Evolutionary conservation across 208 protist species (phyloP).

Genomic region (Porcisia deanei): DNA sequence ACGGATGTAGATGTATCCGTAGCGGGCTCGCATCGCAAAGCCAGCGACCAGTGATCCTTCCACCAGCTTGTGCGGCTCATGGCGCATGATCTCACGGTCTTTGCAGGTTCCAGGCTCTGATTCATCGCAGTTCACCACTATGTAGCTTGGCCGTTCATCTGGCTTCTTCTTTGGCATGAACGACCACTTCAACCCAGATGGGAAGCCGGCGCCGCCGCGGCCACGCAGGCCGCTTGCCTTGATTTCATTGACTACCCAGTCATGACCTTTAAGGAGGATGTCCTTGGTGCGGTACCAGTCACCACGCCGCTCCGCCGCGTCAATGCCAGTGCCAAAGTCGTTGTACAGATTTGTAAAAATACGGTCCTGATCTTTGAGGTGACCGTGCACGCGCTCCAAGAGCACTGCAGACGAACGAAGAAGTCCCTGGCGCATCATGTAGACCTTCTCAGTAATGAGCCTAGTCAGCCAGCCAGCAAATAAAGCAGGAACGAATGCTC

Average conservation of each 20-base stretch:
- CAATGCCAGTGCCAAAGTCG: conserved; percentile 93
- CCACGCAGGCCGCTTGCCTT: conserved; percentile 97
- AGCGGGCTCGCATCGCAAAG: conserved; percentile 96
- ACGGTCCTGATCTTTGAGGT: conserved; percentile 97
- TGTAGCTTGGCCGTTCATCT: conserved; percentile 95
- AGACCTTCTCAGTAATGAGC: not conserved
- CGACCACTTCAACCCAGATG: conserved; percentile 98
- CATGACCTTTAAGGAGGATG: conserved; percentile 94
- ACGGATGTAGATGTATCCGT: conserved; percentile 99
- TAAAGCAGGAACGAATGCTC: not conserved
- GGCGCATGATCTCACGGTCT: conserved; percentile 99
- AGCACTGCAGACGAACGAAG: conserved; percentile 41
- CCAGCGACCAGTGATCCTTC: conserved; percentile 98
- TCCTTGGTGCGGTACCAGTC: conserved; percentile 99
- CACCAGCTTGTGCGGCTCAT: conserved; percentile 99
- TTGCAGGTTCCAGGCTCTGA: conserved; percentile 99
- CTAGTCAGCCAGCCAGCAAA: not conserved
- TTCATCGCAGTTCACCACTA: conserved; percentile 99
- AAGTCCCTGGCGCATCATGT: conserved; percentile 36
- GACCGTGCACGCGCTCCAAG: conserved; percentile 68
- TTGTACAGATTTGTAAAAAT: conserved; percentile 99
- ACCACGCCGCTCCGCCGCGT: conserved; percentile 94
- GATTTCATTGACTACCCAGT: conserved; percentile 98
- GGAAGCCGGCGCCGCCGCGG: conserved; percentile 98
- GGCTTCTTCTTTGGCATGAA: conserved; percentile 98